A percentile compares a stretch with the other conserved stretches of the same genome.
These are phyloP conservation scores for Phytophthora ramorum DNA, from an alignment of 352 stramenopile genomes.

Conservation along the genomic window DNA sequence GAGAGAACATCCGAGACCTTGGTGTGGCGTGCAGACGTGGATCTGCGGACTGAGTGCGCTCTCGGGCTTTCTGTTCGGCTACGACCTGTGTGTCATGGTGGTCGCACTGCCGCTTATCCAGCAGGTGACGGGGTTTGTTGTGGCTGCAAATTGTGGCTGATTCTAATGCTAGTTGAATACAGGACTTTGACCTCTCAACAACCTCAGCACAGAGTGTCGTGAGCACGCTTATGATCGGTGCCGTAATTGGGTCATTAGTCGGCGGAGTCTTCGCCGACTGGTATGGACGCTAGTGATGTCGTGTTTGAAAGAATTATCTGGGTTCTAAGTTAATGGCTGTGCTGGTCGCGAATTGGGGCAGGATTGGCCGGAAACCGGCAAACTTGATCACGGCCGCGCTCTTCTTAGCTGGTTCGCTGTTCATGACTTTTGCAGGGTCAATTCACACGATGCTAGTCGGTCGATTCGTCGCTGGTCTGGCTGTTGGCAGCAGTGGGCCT, in stretches of 20 bases:
- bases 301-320: background rate
- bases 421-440: conserved; percentile 71
- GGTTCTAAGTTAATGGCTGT: background rate
- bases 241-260: conserved; percentile 64
- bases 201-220: conserved; percentile 59
- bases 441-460: conserved; percentile 61
- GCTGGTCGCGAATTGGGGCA: conserved; percentile 10
- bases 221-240: conserved; percentile 74
- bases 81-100: conserved; percentile 83
- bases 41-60: conserved; percentile 71
- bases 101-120: conserved; percentile 74
- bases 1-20: background rate
- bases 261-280: conserved; percentile 65
- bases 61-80: conserved; percentile 78
- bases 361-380: conserved; percentile 65
- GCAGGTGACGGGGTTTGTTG: conserved; percentile 25
- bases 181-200: conserved; percentile 66
- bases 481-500: conserved; percentile 67
- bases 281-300: conserved; percentile 16
- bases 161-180: background rate
- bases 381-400: conserved; percentile 68
- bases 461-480: conserved; percentile 68
- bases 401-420: conserved; percentile 66
- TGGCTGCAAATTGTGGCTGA: background rate
- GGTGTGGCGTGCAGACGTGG: conserved; percentile 46